Evolutionary conservation across 805 yeast species (phyloP).

Genomic region (Starmera dryadoides): DNA sequence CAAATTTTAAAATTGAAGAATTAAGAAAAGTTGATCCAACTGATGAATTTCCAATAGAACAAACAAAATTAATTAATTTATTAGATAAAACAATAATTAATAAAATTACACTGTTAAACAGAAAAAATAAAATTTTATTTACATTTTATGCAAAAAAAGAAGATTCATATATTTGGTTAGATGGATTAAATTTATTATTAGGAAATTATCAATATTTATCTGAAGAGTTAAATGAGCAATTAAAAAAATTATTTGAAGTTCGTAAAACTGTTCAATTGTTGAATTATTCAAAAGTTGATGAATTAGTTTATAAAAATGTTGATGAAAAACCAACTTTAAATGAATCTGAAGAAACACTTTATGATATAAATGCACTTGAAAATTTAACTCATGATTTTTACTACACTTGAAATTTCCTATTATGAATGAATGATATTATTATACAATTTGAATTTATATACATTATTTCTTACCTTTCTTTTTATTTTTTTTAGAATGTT

Average conservation of each 20-base stretch:
- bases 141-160: constrained; percentile 67
- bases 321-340: background rate
- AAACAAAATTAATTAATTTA: constrained; percentile 43
- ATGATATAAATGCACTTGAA: constrained; percentile 18
- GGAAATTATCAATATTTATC: constrained; percentile 30
- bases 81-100: constrained; percentile 51
- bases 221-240: constrained; percentile 35
- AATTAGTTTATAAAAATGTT: constrained; percentile 2
- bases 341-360: constrained; percentile 11
- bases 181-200: constrained; percentile 56
- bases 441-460: background rate
- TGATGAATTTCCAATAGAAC: constrained; percentile 14
- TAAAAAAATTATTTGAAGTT: constrained; percentile 34
- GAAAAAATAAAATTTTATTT: constrained; percentile 35
- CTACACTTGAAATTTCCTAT: constrained; percentile 18
- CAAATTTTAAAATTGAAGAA: constrained; percentile 42
- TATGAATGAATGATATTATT: too few species aligned
- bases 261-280: constrained; percentile 44
- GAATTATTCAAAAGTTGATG: constrained; percentile 25
- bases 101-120: constrained; percentile 43
- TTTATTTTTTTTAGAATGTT: constrained; percentile 17
- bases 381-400: constrained; percentile 17
- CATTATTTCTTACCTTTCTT: constrained; percentile 14
- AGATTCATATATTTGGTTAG: constrained; percentile 66
- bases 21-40: constrained; percentile 37